Evolutionary conservation across 2,329 filamentous ascomycete species (phyloP).

Genomic region (Cryphonectria parasitica): DNA sequence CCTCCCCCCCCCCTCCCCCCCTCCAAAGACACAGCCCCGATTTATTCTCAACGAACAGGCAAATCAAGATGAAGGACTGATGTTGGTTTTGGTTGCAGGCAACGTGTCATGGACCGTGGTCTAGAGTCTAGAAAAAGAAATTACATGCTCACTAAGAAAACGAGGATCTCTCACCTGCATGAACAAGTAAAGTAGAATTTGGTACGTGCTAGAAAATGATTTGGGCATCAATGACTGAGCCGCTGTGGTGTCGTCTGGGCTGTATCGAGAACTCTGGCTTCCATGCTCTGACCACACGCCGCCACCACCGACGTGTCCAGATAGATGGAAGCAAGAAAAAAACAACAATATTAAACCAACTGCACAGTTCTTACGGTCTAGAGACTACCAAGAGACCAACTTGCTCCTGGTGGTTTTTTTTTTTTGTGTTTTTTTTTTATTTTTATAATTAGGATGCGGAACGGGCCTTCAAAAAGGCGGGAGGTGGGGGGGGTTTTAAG

Average conservation of each 20-base stretch:
- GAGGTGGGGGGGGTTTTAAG: no score
- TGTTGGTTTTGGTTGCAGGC: neutral
- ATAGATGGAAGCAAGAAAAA: neutral
- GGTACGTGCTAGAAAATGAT: no score
- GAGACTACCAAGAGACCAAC: no score
- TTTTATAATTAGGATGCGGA: no score
- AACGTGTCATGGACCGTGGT: neutral
- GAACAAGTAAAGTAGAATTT: no score
- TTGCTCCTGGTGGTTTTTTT: no score
- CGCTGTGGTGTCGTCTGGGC: neutral
- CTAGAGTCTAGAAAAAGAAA: neutral
- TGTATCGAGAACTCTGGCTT: neutral
- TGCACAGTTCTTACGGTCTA: neutral
- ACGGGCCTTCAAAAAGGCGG: no score
- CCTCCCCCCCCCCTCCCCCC: no score
- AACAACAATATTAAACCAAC: neutral
- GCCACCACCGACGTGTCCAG: no score
- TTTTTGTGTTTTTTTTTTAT: no score
- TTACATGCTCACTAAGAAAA: neutral
- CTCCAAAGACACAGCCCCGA: neutral
- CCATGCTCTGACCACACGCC: neutral
- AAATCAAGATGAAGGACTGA: neutral
- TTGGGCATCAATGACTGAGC: neutral
- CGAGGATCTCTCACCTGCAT: no score
- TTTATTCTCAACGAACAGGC: neutral